phyloP scores from a whole-genome alignment of 495 filamentous ascomycete species.

The Haplographium delicatum region DNA sequence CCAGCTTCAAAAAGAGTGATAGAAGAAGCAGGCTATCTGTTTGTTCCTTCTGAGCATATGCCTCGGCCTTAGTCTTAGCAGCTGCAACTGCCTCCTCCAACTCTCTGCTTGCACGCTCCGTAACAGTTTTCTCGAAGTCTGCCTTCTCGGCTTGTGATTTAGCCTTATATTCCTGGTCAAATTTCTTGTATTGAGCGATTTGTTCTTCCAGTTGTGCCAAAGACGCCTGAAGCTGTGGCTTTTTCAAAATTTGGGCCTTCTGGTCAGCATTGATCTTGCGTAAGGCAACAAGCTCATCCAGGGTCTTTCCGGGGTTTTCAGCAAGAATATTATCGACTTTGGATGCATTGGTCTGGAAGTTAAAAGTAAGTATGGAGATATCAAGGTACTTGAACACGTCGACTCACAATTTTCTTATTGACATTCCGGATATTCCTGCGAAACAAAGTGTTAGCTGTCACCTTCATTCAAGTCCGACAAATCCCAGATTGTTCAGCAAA shows the following conservation, averaged over 20 bases:
- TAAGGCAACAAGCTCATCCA: conserved; percentile 75
- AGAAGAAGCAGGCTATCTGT: conserved; percentile 56
- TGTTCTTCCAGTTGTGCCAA: conserved; percentile 78
- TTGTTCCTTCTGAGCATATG: conserved; percentile 47
- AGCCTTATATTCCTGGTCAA: conserved; percentile 71
- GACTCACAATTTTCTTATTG: conserved; percentile 80
- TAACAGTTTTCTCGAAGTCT: conserved; percentile 61
- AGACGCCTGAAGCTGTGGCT: conserved; percentile 73
- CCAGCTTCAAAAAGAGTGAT: conserved; percentile 75
- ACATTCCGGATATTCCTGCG: conserved; percentile 76
- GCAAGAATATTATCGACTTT: conserved; percentile 75
- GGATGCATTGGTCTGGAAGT: conserved; percentile 59
- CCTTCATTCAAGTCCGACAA: background rate
- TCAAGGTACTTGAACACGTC: background rate
- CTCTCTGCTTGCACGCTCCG: conserved; percentile 67
- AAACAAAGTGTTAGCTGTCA: conserved; percentile 25
- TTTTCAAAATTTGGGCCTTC: conserved; percentile 82
- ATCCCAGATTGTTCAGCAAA: too few relatives aligned
- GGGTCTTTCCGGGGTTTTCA: conserved; percentile 66
- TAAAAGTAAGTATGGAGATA: background rate
- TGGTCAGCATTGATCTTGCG: conserved; percentile 93
- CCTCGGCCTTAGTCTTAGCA: conserved; percentile 48
- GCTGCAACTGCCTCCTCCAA: conserved; percentile 58
- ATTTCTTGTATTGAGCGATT: conserved; percentile 73
- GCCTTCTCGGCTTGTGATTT: conserved; percentile 64